Base-by-base conservation (phyloP, 768 basidiomycete genomes). In the Psilocybe cubensis region DNA sequence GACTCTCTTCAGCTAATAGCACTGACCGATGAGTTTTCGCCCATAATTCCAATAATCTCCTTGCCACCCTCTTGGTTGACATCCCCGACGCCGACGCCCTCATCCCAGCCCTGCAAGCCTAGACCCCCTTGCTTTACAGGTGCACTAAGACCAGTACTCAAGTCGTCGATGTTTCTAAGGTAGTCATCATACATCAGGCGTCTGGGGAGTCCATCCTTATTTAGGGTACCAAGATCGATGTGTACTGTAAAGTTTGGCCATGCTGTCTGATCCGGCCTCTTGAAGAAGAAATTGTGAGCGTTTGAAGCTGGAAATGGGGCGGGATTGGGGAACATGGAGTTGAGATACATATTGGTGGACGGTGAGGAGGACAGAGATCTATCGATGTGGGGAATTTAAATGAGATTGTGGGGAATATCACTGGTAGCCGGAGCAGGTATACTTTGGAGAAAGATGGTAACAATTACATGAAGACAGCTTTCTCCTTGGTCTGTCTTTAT, bases 31-130 rank as follows among this genome's bases (percentile, higher is more conserved):
- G 81, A 86, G 64, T 92, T 92, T 44, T 86, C 79, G 68, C 83
- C 83, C 66, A 91, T 79, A 17, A 92, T 81, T 4, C 88, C 91
- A 18, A 91, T 76, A 17, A 89, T 80, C 50, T 88, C 85, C 0
- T 75, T 76, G n/a, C 55, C 60, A 7, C 49, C 56, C 29, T 54
- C 50, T 24, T 28, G 21, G 17, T 56, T 42, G 25, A 63, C 60
- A n/a, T 21, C 54, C 25, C 54, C 52, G n/a, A 57, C 57, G 6
- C 85, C 89, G 18, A 89, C 77, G 20, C 87, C 84, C 0, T 74
- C 75, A 24, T 79, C 73, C 38, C 73, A 74, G 0, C 70, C 68
- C 3, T 69, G 63, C 10, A 92, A 65, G 0, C 80, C 87, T 1
- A 89, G 72, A 0, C 90, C 88, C 1, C 87, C 87, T n/a, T 79